Conservation (phyloP, 306 rosid genomes). For the Astragalus membranaceus region DNA sequence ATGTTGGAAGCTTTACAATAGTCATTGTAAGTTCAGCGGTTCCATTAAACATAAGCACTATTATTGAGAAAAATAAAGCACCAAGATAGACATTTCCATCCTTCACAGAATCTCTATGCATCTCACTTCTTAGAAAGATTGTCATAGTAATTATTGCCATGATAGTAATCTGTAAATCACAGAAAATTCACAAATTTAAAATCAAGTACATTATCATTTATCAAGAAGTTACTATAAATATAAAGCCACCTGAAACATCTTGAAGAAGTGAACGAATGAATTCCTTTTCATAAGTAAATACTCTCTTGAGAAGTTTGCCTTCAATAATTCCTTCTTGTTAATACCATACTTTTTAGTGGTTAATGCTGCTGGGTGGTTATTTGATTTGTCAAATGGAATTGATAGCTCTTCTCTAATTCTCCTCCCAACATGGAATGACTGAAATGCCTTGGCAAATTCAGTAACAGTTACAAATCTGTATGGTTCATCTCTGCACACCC, state of each 20-base stretch:
- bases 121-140: constrained; percentile 60
- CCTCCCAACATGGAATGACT: constrained; percentile 38
- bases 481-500: constrained; percentile 31
- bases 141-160: constrained; percentile 47
- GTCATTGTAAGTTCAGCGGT: constrained; percentile 43
- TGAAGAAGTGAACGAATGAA: constrained; percentile 38
- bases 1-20: constrained; percentile 46
- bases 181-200: not conserved
- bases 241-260: constrained; percentile 39
- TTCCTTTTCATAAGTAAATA: constrained; percentile 51
- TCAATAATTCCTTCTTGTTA: constrained; percentile 33
- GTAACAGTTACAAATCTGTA: constrained; percentile 35
- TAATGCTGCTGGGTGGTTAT: constrained; percentile 48
- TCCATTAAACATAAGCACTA: constrained; percentile 44
- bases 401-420: constrained; percentile 30
- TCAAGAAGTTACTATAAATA: not conserved
- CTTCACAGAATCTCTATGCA: constrained; percentile 41
- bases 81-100: constrained; percentile 48
- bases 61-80: constrained; percentile 38
- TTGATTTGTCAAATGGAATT: constrained; percentile 42
- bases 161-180: constrained; percentile 32
- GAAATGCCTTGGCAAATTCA: constrained; percentile 44
- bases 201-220: not conserved
- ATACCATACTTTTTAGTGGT: constrained; percentile 41
- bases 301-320: constrained; percentile 52